Evolutionary conservation across 331 rosid genomes (phyloP).

Genomic region (Prunus yedoensis): DNA sequence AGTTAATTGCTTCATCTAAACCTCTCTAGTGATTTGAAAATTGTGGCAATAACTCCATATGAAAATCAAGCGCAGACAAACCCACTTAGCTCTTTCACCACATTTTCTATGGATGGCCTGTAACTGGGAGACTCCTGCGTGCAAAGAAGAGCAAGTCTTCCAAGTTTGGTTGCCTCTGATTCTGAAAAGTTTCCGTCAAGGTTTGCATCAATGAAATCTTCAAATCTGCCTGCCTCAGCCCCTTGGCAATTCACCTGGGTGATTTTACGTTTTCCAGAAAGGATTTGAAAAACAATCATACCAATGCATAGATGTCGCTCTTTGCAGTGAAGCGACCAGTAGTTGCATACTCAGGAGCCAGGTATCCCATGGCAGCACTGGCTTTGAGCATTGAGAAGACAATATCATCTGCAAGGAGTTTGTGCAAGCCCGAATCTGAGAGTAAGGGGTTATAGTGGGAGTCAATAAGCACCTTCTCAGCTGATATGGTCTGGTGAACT

Average conservation of each 20-base stretch:
- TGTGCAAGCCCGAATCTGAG: slow-evolving; percentile 78
- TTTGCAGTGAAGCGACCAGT: slow-evolving; percentile 71
- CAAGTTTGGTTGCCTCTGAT: slow-evolving; percentile 62
- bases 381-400: slow-evolving; percentile 78
- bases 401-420: slow-evolving; percentile 83
- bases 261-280: slow-evolving; percentile 58
- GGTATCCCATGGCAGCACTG: slow-evolving; percentile 88
- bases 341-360: slow-evolving; percentile 76
- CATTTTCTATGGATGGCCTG: slow-evolving; percentile 65
- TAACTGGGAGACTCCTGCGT: slow-evolving; percentile 52
- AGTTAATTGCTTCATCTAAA: slow-evolving; percentile 21
- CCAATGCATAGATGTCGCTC: slow-evolving; percentile 86
- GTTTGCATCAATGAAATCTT: slow-evolving; percentile 58
- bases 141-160: slow-evolving; percentile 64
- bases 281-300: slow-evolving; percentile 70
- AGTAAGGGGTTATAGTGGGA: slow-evolving; percentile 55
- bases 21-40: slow-evolving; percentile 15
- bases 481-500: slow-evolving; percentile 81
- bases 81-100: slow-evolving; percentile 45
- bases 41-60: slow-evolving; percentile 7
- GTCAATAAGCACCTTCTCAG: slow-evolving; percentile 70
- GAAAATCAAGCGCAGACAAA: slow-evolving; percentile 16
- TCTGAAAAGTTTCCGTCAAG: slow-evolving; percentile 69
- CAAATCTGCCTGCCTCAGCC: slow-evolving; percentile 38
- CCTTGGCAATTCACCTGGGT: slow-evolving; percentile 36